Conservation (phyloP, 345 rosid genomes). For the Corymbia maculata region DNA sequence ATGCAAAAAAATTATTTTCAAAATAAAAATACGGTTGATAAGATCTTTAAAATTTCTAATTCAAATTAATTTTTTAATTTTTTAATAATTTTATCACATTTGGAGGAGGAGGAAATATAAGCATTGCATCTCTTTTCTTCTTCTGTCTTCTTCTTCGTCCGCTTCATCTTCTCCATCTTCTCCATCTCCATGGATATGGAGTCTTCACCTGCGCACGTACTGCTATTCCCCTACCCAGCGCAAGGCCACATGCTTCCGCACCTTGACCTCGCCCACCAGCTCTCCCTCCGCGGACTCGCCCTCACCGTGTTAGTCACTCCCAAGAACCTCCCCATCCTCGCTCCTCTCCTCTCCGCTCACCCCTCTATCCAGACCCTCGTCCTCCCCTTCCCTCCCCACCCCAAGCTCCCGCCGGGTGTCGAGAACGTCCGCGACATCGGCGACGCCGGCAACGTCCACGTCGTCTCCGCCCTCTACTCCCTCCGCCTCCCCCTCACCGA, state of each 20-base stretch:
- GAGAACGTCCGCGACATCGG: slow-evolving; percentile 56
- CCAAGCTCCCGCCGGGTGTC: slow-evolving; percentile 13
- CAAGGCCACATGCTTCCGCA: background rate
- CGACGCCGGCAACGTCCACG: slow-evolving; percentile 24
- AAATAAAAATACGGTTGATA: no score
- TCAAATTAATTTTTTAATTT: no score
- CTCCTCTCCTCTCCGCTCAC: background rate
- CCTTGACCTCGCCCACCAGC: background rate
- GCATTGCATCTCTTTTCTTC: background rate
- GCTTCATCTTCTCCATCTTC: no score
- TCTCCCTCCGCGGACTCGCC: background rate
- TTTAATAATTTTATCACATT: no score
- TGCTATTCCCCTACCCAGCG: background rate
- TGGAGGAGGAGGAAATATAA: no score
- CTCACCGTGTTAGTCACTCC: background rate
- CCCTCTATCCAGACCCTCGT: background rate
- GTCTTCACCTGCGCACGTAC: slow-evolving; percentile 19
- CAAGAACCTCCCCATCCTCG: background rate
- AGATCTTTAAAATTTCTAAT: no score
- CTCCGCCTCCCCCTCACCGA: slow-evolving; percentile 33
- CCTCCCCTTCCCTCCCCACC: background rate
- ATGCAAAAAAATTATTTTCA: no score
- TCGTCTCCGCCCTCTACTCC: slow-evolving; percentile 29
- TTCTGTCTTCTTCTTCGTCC: no score
- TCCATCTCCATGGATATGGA: background rate